Base-by-base conservation (phyloP, 257 asterid genomes). In the Ocimum tenuiflorum region DNA sequence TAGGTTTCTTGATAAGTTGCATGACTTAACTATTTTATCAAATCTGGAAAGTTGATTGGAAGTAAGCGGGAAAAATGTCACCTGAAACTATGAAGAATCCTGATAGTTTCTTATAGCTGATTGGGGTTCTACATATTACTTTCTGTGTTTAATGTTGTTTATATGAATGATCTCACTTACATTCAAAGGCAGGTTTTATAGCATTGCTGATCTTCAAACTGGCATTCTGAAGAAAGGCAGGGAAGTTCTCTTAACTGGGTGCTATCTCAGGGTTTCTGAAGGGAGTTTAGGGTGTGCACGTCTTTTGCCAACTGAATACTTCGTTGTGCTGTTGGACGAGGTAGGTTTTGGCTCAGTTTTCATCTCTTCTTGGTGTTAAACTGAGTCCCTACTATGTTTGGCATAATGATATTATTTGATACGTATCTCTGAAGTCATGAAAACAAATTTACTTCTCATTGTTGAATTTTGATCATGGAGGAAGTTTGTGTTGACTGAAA, bases 221-320 rank as follows among this genome's bases (percentile, higher is more conserved):
- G 97, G 97, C 68, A 77, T 86, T 74, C 72, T 94, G 72, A 88
- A 75, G 80, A 89, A 84, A 83, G 96, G 99, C 15, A 83, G 96
- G 33, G 95, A 94, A 82, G 84, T 86, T 78, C 78, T 86, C 72
- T 79, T 94, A 69, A 86, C 97, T 17, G 99, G 97, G 68, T 94
- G 99, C 82, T 82, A 83, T 82, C 94, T 90, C 65, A 87, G 95
- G 72, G 83, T 79, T 73, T 72, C 91, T 64, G 29, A 76, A 24
- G 91, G 88, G 65, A 69, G 66, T 57, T 77, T 81, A n/a, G 80
- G 63, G 47, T 71, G 74, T 13, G 72, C 87, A 56, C 87, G 99
- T 19, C 96, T 94, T 73, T 79, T 90, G 70, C 99, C 99, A 55
- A 86, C 99, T 7, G 99, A 94, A 68, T 83, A 86, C 76, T 85